Evolutionary conservation across 129 eudicot genomes (phyloP).

Genomic region (Flaveria linearis): DNA sequence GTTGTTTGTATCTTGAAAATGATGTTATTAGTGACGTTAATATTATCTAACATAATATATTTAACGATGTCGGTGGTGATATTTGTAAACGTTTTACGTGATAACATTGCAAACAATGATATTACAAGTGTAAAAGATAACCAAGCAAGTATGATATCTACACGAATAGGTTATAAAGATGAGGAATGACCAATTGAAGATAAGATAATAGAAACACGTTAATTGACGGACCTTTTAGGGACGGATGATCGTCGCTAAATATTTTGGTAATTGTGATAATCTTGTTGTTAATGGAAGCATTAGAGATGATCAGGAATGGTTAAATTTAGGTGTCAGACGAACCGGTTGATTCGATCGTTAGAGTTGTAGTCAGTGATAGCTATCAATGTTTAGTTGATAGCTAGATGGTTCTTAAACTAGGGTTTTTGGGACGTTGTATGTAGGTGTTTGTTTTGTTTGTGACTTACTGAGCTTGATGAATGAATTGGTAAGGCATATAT

Average conservation of each 20-base stretch:
- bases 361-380: neutral
- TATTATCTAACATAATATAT: too few species aligned
- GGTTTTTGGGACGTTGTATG: neutral
- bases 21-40: too few species aligned
- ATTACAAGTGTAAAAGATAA: too few species aligned
- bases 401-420: neutral
- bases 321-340: neutral
- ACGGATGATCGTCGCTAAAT: conserved; percentile 31
- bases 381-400: neutral
- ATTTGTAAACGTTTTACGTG: too few species aligned
- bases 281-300: conserved; percentile 21
- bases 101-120: too few species aligned
- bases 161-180: too few species aligned
- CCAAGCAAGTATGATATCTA: too few species aligned
- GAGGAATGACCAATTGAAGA: too few species aligned
- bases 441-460: conserved; percentile 4
- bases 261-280: neutral
- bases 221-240: too few species aligned
- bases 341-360: neutral
- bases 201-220: too few species aligned
- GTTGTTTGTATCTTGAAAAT: too few species aligned
- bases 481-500: neutral
- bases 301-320: conserved; percentile 19
- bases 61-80: too few species aligned
- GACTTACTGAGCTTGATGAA: neutral